Percentiles rank a stretch among this genome's conserved stretches.
These are phyloP conservation scores for Cutaneotrichosporon sp. DNA, from an alignment of 1,284 basidiomycete genomes.

Conservation along the genomic window DNA sequence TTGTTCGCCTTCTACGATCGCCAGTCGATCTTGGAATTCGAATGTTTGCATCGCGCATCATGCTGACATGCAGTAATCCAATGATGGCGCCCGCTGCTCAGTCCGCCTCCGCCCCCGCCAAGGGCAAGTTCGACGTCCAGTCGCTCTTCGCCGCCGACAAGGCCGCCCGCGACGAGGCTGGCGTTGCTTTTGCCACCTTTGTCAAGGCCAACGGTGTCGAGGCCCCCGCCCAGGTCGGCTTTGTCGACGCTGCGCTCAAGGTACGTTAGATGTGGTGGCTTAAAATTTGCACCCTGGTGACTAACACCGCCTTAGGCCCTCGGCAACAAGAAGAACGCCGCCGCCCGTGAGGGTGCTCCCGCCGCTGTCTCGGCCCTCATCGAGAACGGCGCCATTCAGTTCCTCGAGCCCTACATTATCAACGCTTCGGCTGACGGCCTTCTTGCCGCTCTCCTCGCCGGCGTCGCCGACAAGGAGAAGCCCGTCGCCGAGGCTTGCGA, in stretches of 20 bases:
- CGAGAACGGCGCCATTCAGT: slow-evolving; percentile 74
- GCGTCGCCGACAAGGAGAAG: slow-evolving; percentile 85
- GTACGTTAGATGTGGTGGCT: slow-evolving; percentile 31
- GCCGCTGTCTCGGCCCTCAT: slow-evolving; percentile 59
- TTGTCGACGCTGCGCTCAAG: slow-evolving; percentile 79
- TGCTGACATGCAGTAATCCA: slow-evolving; percentile 15
- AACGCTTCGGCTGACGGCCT: slow-evolving; percentile 64
- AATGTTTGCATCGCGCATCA: background rate
- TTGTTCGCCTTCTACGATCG: background rate
- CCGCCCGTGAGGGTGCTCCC: slow-evolving; percentile 52
- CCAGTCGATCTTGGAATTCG: background rate
- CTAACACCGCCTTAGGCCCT: slow-evolving; percentile 52
- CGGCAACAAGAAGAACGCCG: slow-evolving; percentile 61
- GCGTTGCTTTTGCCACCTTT: slow-evolving; percentile 68
- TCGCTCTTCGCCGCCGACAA: slow-evolving; percentile 55
- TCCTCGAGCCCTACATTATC: slow-evolving; percentile 88
- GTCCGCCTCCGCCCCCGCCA: slow-evolving; percentile 41
- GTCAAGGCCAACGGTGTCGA: slow-evolving; percentile 84
- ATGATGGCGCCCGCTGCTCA: slow-evolving; percentile 53
- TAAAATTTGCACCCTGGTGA: slow-evolving; percentile 1
- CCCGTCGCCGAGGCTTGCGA: slow-evolving; percentile 69
- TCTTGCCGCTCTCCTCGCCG: slow-evolving; percentile 84
- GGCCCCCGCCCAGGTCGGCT: slow-evolving; percentile 73
- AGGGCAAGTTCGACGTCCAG: slow-evolving; percentile 51
- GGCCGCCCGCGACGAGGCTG: slow-evolving; percentile 66